Evolutionary conservation across 2,329 filamentous ascomycete genomes (phyloP).

Genomic region (Colletotrichum filicis): DNA sequence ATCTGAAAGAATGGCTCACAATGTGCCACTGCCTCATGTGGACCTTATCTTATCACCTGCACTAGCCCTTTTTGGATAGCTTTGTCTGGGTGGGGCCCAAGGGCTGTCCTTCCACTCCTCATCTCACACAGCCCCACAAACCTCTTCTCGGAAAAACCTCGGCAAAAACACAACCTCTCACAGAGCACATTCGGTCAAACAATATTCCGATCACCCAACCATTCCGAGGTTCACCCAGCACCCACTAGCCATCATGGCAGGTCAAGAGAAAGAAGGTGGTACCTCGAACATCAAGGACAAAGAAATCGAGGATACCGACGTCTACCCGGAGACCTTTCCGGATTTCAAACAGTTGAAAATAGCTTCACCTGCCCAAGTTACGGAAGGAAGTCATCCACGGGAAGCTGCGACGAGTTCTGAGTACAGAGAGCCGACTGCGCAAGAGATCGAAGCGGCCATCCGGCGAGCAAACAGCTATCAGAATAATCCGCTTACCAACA

Average conservation of each 20-base stretch:
- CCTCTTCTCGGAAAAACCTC: not conserved
- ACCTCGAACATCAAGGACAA: conserved; percentile 22
- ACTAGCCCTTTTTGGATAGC: conserved; percentile 27
- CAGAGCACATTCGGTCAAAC: not conserved
- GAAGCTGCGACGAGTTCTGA: not conserved
- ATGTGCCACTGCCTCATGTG: conserved; percentile 3
- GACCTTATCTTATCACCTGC: conserved; percentile 7
- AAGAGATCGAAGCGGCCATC: conserved; percentile 28
- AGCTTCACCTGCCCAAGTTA: not conserved
- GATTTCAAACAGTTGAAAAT: conserved; percentile 12
- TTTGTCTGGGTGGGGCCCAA: not conserved
- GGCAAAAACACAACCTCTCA: not conserved
- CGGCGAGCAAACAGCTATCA: conserved; percentile 20
- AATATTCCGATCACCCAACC: conserved; percentile 1
- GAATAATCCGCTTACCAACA: conserved; percentile 29
- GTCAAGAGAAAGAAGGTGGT: not conserved
- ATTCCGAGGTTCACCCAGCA: conserved; percentile 26
- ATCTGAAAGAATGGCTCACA: conserved; percentile 34
- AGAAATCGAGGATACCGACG: conserved; percentile 4
- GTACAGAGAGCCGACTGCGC: conserved; percentile 17
- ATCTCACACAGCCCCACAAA: not conserved
- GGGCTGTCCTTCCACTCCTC: not conserved
- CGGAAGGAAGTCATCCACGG: not conserved
- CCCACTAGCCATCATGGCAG: conserved; percentile 12
- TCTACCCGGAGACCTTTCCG: conserved; percentile 29